Evolutionary conservation across 176 grass and related monocot genomes (phyloP).

Genomic region (Raddia distichophylla): DNA sequence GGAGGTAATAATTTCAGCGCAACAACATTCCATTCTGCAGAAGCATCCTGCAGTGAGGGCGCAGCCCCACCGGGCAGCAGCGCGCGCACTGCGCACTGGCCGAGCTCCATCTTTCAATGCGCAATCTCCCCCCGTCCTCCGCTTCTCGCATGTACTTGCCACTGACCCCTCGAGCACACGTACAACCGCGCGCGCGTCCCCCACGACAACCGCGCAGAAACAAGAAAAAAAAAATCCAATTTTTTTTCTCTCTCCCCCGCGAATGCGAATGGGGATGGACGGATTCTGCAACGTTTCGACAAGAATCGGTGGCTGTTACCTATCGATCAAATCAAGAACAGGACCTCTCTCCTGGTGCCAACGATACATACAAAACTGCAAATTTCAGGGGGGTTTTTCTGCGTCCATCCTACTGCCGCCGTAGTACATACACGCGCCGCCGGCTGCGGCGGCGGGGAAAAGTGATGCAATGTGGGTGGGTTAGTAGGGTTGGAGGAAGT

Average conservation of each 20-base stretch:
- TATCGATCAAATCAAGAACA: slow-evolving; percentile 14
- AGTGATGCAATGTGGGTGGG: background rate
- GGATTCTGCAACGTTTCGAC: background rate
- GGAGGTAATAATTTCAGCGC: background rate
- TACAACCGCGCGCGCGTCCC: background rate
- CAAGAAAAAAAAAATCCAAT: background rate
- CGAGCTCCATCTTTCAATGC: slow-evolving; percentile 42
- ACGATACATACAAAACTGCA: slow-evolving; percentile 53
- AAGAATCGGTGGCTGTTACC: background rate
- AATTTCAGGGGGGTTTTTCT: background rate
- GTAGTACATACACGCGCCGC: slow-evolving; percentile 27
- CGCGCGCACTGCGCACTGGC: background rate
- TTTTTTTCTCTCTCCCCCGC: background rate
- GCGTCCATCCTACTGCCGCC: slow-evolving; percentile 17
- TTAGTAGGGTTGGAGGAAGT: slow-evolving; percentile 70
- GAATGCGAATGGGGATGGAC: background rate
- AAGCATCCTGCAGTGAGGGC: slow-evolving; percentile 30
- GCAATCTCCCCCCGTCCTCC: slow-evolving; percentile 29
- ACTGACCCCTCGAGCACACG: slow-evolving; percentile 29
- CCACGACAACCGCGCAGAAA: background rate
- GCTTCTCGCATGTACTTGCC: slow-evolving; percentile 44
- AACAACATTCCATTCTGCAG: slow-evolving; percentile 71
- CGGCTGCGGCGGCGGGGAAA: background rate
- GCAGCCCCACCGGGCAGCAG: background rate
- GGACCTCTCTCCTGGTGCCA: background rate